phyloP scores from a whole-genome alignment of 2,329 filamentous ascomycete species.

The Penicillium sp. region DNA sequence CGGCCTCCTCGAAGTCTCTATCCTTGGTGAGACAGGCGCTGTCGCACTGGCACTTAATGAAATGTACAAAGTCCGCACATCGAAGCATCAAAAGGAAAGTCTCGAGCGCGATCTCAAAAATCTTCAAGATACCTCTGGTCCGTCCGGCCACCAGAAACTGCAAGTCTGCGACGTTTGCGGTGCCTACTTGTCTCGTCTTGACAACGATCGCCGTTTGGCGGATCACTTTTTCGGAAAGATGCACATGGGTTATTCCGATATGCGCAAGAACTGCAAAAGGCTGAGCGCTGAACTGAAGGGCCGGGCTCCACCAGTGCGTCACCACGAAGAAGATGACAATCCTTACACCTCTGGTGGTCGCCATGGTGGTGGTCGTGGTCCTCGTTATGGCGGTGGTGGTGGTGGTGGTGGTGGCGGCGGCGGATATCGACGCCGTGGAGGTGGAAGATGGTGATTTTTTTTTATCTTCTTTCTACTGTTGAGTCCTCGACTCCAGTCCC shows the following conservation, averaged over 20 bases:
- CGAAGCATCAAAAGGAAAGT: conserved; percentile 77
- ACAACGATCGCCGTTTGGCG: conserved; percentile 89
- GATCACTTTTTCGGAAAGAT: conserved; percentile 99
- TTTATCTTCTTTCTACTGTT: conserved; percentile 11
- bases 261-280: conserved; percentile 89
- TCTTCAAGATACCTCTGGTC: conserved; percentile 86
- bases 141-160: conserved; percentile 92
- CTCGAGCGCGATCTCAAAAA: conserved; percentile 85
- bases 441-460: conserved; percentile 41
- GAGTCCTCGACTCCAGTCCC: conserved; percentile 15
- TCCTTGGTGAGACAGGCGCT: conserved; percentile 76
- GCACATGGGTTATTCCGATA: conserved; percentile 96
- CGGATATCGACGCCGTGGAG: conserved; percentile 43
- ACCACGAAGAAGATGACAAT: conserved; percentile 56
- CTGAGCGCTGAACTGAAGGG: conserved; percentile 84
- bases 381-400: conserved; percentile 46
- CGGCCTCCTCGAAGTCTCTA: conserved; percentile 79
- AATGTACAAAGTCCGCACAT: conserved; percentile 78
- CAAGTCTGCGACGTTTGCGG: conserved; percentile 99
- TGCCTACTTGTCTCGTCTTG: conserved; percentile 84
- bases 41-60: conserved; percentile 83
- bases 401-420: conserved; percentile 50
- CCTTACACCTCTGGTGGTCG: conserved; percentile 48
- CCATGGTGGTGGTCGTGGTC: conserved; percentile 46
- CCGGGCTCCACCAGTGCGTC: conserved; percentile 59